phyloP scores from a whole-genome alignment of 2,329 filamentous ascomycete species.

The Xylaria sp. region DNA sequence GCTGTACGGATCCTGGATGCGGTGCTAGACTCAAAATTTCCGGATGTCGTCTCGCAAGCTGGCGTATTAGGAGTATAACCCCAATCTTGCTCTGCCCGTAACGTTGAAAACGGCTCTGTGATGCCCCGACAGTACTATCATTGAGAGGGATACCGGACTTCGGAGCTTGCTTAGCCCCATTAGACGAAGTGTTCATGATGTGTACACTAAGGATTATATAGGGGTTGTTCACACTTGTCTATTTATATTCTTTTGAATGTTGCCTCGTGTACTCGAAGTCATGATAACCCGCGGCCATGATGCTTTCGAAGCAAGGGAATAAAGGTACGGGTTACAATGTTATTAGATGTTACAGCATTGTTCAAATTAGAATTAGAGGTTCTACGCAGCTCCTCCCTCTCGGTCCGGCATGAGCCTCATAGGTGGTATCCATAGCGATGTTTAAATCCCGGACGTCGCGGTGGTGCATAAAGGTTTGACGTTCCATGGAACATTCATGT shows the following conservation, averaged over 20 bases:
- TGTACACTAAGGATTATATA: background rate
- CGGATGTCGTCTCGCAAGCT: background rate
- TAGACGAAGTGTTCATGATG: background rate
- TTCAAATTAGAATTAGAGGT: background rate
- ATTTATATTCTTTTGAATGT: background rate
- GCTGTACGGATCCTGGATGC: background rate
- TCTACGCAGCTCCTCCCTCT: background rate
- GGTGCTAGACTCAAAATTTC: background rate
- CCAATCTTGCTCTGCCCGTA: background rate
- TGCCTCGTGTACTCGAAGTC: background rate
- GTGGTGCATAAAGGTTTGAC: background rate
- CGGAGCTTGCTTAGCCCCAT: background rate
- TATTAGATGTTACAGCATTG: conserved; percentile 2
- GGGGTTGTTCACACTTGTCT: background rate
- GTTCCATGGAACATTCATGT: background rate
- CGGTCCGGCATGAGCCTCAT: background rate
- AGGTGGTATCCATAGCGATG: background rate
- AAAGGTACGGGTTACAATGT: background rate
- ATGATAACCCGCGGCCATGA: background rate
- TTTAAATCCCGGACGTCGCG: background rate
- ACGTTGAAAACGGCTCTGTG: background rate
- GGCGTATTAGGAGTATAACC: background rate
- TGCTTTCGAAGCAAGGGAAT: background rate
- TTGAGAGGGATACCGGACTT: background rate
- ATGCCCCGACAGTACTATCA: background rate